These are phyloP conservation scores for Mycena amicta DNA, from an alignment of 768 basidiomycete species.

Conservation along the genomic window DNA sequence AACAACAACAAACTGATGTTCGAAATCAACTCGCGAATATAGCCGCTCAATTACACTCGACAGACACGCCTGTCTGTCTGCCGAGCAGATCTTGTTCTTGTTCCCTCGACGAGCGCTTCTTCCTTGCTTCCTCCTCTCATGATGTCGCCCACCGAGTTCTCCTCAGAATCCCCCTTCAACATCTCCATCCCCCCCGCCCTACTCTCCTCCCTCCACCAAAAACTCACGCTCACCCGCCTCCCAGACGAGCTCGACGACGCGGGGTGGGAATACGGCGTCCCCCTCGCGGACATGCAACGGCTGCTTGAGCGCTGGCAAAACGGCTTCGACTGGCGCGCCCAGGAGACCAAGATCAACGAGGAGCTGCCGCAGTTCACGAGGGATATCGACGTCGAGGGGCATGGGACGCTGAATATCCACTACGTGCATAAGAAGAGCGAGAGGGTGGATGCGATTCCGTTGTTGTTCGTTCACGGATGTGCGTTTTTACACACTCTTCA, in stretches of 20 bases:
- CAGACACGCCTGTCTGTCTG: too few relatives aligned
- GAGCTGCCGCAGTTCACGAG: constrained; percentile 35
- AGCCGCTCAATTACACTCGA: too few relatives aligned
- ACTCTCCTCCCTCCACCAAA: neutral
- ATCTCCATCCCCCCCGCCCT: neutral
- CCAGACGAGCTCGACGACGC: neutral
- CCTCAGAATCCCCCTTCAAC: neutral
- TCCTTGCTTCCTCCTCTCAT: too few relatives aligned
- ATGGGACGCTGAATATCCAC: constrained; percentile 41
- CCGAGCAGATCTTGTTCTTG: too few relatives aligned
- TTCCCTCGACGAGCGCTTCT: too few relatives aligned
- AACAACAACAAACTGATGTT: too few relatives aligned
- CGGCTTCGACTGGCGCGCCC: neutral
- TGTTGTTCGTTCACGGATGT: constrained; percentile 53
- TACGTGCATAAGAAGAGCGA: constrained; percentile 43
- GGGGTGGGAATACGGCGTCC: neutral
- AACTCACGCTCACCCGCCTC: neutral
- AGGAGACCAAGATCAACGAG: neutral
- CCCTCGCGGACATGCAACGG: neutral
- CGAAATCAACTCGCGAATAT: too few relatives aligned
- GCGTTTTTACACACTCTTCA: too few relatives aligned
- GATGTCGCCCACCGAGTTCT: too few relatives aligned
- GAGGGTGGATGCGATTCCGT: constrained; percentile 36
- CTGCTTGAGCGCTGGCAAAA: neutral
- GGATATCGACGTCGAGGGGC: constrained; percentile 39